These are phyloP conservation scores for Prunus persica DNA, from an alignment of 306 rosid species.

Conservation along the genomic window DNA sequence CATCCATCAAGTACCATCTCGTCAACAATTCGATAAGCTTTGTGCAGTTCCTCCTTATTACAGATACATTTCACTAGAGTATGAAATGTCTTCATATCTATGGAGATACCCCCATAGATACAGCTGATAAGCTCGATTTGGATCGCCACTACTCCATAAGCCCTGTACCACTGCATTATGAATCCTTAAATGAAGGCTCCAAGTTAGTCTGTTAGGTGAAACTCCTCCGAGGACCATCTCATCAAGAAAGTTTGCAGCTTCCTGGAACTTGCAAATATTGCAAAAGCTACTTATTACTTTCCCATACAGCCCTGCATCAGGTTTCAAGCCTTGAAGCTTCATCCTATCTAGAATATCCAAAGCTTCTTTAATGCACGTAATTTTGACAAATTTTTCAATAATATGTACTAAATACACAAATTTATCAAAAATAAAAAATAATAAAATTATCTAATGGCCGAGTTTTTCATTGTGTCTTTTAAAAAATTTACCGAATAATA, in stretches of 20 bases:
- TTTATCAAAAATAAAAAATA: no score
- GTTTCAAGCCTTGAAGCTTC: slow-evolving; percentile 87
- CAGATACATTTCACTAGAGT: no score
- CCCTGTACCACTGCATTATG: slow-evolving; percentile 73
- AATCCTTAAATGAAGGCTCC: slow-evolving; percentile 71
- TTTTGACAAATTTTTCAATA: no score
- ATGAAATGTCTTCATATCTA: slow-evolving; percentile 16
- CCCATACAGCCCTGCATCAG: slow-evolving; percentile 78
- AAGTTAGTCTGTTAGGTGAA: slow-evolving; percentile 59
- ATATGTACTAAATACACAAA: no score
- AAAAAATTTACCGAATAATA: no score
- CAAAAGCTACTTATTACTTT: slow-evolving; percentile 66
- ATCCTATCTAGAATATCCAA: slow-evolving; percentile 80
- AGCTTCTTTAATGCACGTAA: slow-evolving; percentile 33
- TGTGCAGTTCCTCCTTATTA: slow-evolving; percentile 11
- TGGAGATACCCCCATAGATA: slow-evolving; percentile 44
- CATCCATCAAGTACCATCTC: slow-evolving; percentile 82
- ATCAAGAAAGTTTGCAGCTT: slow-evolving; percentile 88
- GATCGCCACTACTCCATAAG: slow-evolving; percentile 44
- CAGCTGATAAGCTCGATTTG: slow-evolving; percentile 57
- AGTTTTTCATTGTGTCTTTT: no score
- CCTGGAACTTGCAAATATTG: slow-evolving; percentile 49
- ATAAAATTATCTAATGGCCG: no score
- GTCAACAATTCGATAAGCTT: slow-evolving; percentile 63
- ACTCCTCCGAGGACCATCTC: slow-evolving; percentile 74